Percentiles rank a stretch among this genome's conserved stretches.
Evolutionary conservation across 108 stramenopile species (phyloP).

Genomic region (Chaetoceros tenuissimus): DNA sequence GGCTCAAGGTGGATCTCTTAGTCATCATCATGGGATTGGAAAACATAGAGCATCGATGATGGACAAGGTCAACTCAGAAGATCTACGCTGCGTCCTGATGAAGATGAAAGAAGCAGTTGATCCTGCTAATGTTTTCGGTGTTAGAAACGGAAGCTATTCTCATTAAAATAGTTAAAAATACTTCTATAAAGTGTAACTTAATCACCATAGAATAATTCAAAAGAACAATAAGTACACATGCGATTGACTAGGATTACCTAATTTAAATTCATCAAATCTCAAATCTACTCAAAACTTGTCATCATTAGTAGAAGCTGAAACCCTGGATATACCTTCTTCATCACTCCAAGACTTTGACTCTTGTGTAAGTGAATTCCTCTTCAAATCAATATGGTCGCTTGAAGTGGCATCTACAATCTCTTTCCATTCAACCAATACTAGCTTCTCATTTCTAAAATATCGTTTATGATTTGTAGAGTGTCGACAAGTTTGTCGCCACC

Average conservation of each 20-base stretch:
- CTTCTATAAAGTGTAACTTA: neutral
- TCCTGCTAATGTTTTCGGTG: conserved; percentile 70
- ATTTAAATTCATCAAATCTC: neutral
- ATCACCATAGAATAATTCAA: neutral
- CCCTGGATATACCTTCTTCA: neutral
- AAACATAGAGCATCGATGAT: conserved; percentile 71
- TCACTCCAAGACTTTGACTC: neutral
- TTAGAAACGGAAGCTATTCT: conserved; percentile 42
- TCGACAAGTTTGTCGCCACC: conserved; percentile 1
- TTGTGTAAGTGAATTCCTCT: neutral
- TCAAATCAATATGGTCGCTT: neutral
- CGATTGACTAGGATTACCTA: neutral
- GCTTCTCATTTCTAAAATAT: neutral
- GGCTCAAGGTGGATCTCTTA: conserved; percentile 75
- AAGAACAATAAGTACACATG: neutral
- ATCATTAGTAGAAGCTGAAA: neutral
- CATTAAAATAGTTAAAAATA: neutral
- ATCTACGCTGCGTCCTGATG: conserved; percentile 21
- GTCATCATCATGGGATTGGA: conserved; percentile 93
- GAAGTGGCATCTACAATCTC: neutral
- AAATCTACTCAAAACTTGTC: neutral
- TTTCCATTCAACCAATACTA: neutral
- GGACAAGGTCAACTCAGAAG: conserved; percentile 31
- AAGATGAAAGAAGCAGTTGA: conserved; percentile 59
- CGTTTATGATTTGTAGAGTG: neutral